Evolutionary conservation across 495 filamentous ascomycete genomes (phyloP).

Genomic region (Aspergillus cavernicola): DNA sequence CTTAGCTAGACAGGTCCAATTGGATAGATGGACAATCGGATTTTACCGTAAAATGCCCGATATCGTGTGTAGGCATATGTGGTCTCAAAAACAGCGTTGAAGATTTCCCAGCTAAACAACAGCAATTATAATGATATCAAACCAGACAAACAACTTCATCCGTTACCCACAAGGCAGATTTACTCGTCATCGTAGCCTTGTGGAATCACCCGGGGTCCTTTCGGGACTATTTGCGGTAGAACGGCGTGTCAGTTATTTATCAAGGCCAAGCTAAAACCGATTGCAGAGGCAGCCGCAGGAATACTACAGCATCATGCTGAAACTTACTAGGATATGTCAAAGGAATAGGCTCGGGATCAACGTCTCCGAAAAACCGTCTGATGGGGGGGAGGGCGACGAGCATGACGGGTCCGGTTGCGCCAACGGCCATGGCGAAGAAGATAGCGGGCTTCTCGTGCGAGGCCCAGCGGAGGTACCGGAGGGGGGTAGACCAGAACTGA

Average conservation of each 20-base stretch:
- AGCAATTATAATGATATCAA: constrained; percentile 19
- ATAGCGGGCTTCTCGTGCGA: constrained; percentile 80
- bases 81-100: not conserved
- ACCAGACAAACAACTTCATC: constrained; percentile 16
- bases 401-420: constrained; percentile 63
- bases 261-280: no score
- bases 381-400: constrained; percentile 67
- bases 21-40: not conserved
- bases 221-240: constrained; percentile 57
- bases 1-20: not conserved
- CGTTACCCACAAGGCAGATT: constrained; percentile 12
- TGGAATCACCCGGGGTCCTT: constrained; percentile 66
- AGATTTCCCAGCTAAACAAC: constrained; percentile 21
- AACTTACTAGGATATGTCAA: constrained; percentile 85
- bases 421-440: constrained; percentile 79
- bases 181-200: constrained; percentile 72
- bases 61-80: not conserved
- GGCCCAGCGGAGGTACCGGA: constrained; percentile 83
- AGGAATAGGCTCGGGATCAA: constrained; percentile 66
- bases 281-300: no score
- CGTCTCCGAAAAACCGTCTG: constrained; percentile 65
- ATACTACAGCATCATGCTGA: not conserved
- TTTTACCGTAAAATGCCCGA: not conserved
- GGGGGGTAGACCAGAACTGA: constrained; percentile 75
- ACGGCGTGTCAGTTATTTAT: not conserved